Evolutionary conservation across 805 yeast genomes (phyloP), one percentile per base, ranked within the genome.

Genomic region (Metschnikowia matae): DNA sequence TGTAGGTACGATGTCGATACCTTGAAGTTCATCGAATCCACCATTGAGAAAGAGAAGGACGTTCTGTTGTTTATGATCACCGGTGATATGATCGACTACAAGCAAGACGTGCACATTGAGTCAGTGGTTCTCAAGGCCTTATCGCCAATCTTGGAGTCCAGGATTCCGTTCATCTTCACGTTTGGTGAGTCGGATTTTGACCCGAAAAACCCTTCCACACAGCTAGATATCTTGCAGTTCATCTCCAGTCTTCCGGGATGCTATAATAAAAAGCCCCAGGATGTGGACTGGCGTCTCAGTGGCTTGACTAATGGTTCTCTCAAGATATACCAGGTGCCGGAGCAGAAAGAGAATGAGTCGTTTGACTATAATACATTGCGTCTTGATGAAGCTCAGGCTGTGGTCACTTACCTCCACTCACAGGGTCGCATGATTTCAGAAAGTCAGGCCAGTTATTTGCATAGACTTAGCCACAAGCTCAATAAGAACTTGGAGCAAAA

Each of bases 241-340:
- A 52, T 73, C 32, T 54, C 67, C 6, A 58, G 69, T 6, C 62
- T 73, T 43, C 76, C 76, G 5, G 62, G 66, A 32, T 70, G 75
- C 52, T 63, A 68, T 53, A 73, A 73, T 53, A 46, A 55, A 17
- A 44, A 54, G 10, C 43, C 50, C 6, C n/a, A 5, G 3, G 51
- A 49, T n/a, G n/a, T 48, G 21, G 62, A 59, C 39, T 34, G 50
- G 3, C 52, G 57, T 23, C 23, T 69, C 5, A 68, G 70, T 52
- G 77, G 76, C 2, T 44, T 66, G n/a, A 62, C 76, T 21, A 72
- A 73, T 52, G 66, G 71, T 45, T 65, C 72, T 50, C 52, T 70
- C 41, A 62, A 62, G 45, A 53, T 71, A 3, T 57, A 51, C 38
- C 47, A 50, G n/a, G 48, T 52, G 26, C 49, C 52, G 3, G 31